A percentile compares a stretch with the other conserved stretches of the same genome.
Evolutionary conservation across 805 yeast species (phyloP).

Genomic region (Ogataea pini): DNA sequence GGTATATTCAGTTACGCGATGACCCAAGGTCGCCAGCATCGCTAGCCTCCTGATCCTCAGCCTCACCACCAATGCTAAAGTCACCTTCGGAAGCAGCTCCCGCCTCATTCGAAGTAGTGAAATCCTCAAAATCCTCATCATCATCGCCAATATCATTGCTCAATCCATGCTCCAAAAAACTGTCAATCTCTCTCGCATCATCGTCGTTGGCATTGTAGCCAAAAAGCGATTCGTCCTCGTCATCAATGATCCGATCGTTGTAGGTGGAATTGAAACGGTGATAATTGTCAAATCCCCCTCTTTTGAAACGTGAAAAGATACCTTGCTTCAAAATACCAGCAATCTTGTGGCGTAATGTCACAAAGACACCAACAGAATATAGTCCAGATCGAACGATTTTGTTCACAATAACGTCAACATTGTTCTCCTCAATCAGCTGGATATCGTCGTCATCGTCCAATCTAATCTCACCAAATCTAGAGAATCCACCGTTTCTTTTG

Average conservation of each 20-base stretch:
- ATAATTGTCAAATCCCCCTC: constrained; percentile 18
- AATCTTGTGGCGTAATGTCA: constrained; percentile 18
- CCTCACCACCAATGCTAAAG: constrained; percentile 12
- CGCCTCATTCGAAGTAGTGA: constrained; percentile 15
- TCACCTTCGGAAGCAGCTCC: neutral
- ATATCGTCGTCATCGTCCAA: constrained; percentile 69
- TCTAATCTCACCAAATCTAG: constrained; percentile 81
- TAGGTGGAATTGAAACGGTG: constrained; percentile 29
- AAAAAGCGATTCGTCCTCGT: constrained; percentile 36
- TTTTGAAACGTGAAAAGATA: constrained; percentile 25
- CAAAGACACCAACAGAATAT: constrained; percentile 25
- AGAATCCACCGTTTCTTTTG: constrained; percentile 73
- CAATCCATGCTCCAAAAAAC: constrained; percentile 38
- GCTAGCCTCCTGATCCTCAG: constrained; percentile 1
- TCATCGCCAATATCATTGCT: constrained; percentile 37
- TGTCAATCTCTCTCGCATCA: constrained; percentile 50
- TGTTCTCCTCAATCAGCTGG: constrained; percentile 58
- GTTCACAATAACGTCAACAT: constrained; percentile 60
- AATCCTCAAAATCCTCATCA: constrained; percentile 31
- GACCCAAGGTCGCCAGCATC: constrained; percentile 7
- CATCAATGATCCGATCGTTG: constrained; percentile 35
- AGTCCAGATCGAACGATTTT: constrained; percentile 60
- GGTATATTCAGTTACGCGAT: constrained; percentile 1
- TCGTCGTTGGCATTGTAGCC: constrained; percentile 41
- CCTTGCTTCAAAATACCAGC: constrained; percentile 27